Conservation (phyloP, 208 protist species). For the Trypanosoma cruzi region DNA sequence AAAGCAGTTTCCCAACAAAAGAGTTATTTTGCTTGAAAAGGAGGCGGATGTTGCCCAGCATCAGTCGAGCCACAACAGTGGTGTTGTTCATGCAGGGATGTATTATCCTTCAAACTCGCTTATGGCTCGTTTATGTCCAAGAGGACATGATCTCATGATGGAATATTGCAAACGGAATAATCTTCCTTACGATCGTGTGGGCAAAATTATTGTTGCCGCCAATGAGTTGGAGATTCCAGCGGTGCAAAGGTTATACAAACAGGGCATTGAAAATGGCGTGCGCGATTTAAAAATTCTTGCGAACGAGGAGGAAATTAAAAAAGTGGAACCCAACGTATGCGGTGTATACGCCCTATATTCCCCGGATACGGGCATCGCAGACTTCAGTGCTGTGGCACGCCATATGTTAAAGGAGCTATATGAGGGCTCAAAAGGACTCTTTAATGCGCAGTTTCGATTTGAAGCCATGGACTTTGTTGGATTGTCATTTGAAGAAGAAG, state of each 20-base stretch:
- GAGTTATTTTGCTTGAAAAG: slow-evolving; percentile 85
- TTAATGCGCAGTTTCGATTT: slow-evolving; percentile 65
- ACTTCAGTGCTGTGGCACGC: slow-evolving; percentile 80
- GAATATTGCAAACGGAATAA: slow-evolving; percentile 88
- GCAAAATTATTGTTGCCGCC: slow-evolving; percentile 91
- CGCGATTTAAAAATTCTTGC: slow-evolving; percentile 67
- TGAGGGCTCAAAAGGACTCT: slow-evolving; percentile 34
- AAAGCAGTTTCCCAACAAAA: slow-evolving; percentile 62
- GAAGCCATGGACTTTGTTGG: slow-evolving; percentile 80
- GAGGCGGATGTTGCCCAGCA: slow-evolving; percentile 89
- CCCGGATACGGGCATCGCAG: slow-evolving; percentile 84
- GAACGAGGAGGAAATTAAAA: slow-evolving; percentile 64
- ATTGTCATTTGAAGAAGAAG: slow-evolving; percentile 32
- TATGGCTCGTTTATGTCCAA: slow-evolving; percentile 86
- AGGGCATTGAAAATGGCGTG: slow-evolving; percentile 87
- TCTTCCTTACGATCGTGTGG: slow-evolving; percentile 76
- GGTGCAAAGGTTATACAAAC: slow-evolving; percentile 77
- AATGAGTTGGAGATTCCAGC: slow-evolving; percentile 46
- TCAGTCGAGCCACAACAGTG: slow-evolving; percentile 92
- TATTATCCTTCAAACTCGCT: slow-evolving; percentile 84
- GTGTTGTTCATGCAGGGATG: slow-evolving; percentile 93
- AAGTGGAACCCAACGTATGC: slow-evolving; percentile 70
- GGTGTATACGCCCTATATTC: slow-evolving; percentile 84
- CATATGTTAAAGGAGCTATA: slow-evolving; percentile 70
- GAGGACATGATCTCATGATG: slow-evolving; percentile 83